These are phyloP conservation scores for Solanum pennellii DNA, from an alignment of 257 asterid species.

Conservation along the genomic window DNA sequence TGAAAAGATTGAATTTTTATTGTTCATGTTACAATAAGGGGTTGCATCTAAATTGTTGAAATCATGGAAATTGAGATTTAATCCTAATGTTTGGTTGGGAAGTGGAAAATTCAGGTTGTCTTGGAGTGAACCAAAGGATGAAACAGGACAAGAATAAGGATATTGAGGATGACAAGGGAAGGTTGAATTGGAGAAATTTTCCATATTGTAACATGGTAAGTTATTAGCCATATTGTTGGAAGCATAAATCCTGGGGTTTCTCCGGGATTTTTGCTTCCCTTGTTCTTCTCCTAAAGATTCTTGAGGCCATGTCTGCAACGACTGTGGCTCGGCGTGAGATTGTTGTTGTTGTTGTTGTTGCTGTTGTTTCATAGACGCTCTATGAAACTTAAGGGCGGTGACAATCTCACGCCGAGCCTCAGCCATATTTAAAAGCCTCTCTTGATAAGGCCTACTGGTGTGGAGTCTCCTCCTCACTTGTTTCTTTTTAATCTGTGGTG, in stretches of 20 bases:
- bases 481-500: slow-evolving; percentile 42
- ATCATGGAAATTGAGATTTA: slow-evolving; percentile 83
- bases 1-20: slow-evolving; percentile 40
- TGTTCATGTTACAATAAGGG: slow-evolving; percentile 14
- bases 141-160: slow-evolving; percentile 43
- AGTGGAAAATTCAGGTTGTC: slow-evolving; percentile 60
- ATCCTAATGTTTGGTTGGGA: slow-evolving; percentile 83
- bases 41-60: slow-evolving; percentile 44
- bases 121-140: slow-evolving; percentile 34
- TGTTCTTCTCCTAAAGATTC: slow-evolving; percentile 35
- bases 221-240: slow-evolving; percentile 27
- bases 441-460: slow-evolving; percentile 91
- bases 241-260: slow-evolving; percentile 58
- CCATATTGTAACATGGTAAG: slow-evolving; percentile 18
- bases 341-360: slow-evolving; percentile 19
- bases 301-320: slow-evolving; percentile 29
- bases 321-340: slow-evolving; percentile 16
- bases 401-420: slow-evolving; percentile 96
- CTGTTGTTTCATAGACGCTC: slow-evolving; percentile 76
- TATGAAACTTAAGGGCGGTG: slow-evolving; percentile 86
- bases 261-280: slow-evolving; percentile 37
- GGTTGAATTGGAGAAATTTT: slow-evolving; percentile 27
- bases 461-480: slow-evolving; percentile 88
- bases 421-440: slow-evolving; percentile 92
- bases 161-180: slow-evolving; percentile 26